Percentiles rank a stretch among this genome's conserved stretches.
Evolutionary conservation across 1,284 basidiomycete genomes (phyloP).

Genomic region (Fomitopsis betulina): DNA sequence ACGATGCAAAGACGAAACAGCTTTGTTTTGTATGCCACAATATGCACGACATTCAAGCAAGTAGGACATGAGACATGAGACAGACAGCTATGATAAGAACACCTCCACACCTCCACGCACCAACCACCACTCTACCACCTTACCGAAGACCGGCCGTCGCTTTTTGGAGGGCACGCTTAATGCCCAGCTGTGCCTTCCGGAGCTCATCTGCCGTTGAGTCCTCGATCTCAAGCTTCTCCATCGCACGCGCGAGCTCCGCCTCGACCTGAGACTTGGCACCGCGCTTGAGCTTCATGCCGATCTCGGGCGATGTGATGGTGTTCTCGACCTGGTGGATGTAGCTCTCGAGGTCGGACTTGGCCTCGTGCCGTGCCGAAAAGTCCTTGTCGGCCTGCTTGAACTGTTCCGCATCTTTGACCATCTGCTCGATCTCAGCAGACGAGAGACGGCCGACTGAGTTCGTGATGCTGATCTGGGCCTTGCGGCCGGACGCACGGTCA

Average conservation of each 20-base stretch:
- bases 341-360: slow-evolving; percentile 93
- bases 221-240: slow-evolving; percentile 96
- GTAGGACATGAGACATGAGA: slow-evolving; percentile 13
- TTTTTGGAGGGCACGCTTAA: slow-evolving; percentile 96
- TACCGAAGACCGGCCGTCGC: slow-evolving; percentile 83
- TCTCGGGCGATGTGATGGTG: slow-evolving; percentile 91
- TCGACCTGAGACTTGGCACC: slow-evolving; percentile 91
- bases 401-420: slow-evolving; percentile 98
- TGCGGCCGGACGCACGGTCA: slow-evolving; percentile 94
- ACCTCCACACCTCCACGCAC: slow-evolving; percentile 7
- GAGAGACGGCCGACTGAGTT: slow-evolving; percentile 97
- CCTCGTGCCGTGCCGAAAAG: slow-evolving; percentile 93
- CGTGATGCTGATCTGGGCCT: slow-evolving; percentile 94
- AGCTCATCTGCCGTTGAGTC: slow-evolving; percentile 89
- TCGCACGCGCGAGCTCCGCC: slow-evolving; percentile 91
- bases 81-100: slow-evolving; percentile 7
- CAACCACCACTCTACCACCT: slow-evolving; percentile 23
- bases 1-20: slow-evolving; percentile 11
- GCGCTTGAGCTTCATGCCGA: slow-evolving; percentile 96
- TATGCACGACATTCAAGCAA: slow-evolving; percentile 15
- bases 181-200: slow-evolving; percentile 87
- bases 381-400: slow-evolving; percentile 97
- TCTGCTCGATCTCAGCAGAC: slow-evolving; percentile 92
- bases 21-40: slow-evolving; percentile 17
- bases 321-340: slow-evolving; percentile 94